Percentiles rank a stretch among this genome's conserved stretches.
Conservation (phyloP, 2,329 filamentous ascomycete genomes). For the Metarhizium guizhouense region DNA sequence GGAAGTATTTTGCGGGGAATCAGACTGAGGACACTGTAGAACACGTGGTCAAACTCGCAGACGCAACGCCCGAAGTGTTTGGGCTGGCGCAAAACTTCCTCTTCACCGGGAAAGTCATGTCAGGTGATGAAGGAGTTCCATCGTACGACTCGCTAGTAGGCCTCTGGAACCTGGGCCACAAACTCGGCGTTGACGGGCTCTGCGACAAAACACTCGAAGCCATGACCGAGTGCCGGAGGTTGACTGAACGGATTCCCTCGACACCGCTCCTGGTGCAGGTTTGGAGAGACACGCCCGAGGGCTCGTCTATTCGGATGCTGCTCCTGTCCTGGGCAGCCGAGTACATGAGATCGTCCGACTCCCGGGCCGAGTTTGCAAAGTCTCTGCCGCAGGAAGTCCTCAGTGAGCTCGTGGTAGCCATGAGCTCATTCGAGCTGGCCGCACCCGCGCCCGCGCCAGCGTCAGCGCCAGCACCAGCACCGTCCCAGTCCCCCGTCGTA, state of each 20-base stretch:
- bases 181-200: conserved; percentile 43
- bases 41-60: conserved; percentile 39
- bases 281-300: conserved; percentile 53
- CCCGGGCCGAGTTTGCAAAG: conserved; percentile 48
- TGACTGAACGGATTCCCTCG: conserved; percentile 47
- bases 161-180: conserved; percentile 47
- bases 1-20: conserved; percentile 30
- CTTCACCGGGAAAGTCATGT: conserved; percentile 40
- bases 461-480: conserved; percentile 13
- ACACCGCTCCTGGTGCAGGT: conserved; percentile 51
- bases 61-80: conserved; percentile 40
- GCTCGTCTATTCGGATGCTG: conserved; percentile 48
- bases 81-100: conserved; percentile 46
- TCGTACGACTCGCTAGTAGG: conserved; percentile 46
- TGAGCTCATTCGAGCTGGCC: conserved; percentile 44
- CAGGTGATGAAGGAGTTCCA: conserved; percentile 31
- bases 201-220: conserved; percentile 47
- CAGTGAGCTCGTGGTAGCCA: conserved; percentile 52
- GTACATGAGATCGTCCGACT: conserved; percentile 50
- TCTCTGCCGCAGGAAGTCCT: conserved; percentile 54
- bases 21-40: conserved; percentile 32
- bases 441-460: conserved; percentile 25
- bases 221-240: conserved; percentile 46
- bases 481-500: too few relatives aligned
- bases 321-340: conserved; percentile 54